Evolutionary conservation across 208 protist genomes (phyloP).

Genomic region (Angomonas desouzai): DNA sequence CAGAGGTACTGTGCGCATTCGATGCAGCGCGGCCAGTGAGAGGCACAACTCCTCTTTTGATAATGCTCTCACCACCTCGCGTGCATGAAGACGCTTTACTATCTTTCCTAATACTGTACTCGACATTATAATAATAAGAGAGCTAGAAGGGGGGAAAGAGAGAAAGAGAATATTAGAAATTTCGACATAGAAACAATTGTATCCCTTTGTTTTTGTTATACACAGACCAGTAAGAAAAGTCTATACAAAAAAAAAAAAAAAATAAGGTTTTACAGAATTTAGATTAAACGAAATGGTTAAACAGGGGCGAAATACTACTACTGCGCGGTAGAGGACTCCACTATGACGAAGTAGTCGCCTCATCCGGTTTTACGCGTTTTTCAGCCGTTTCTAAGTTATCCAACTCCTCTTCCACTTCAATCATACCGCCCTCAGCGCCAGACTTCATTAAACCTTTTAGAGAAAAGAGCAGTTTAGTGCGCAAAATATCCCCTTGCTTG

Average conservation of each 20-base stretch:
- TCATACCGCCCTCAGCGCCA: slow-evolving; percentile 33
- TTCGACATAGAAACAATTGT: no score
- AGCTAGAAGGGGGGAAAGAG: slow-evolving; percentile 7
- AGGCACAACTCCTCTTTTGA: slow-evolving; percentile 60
- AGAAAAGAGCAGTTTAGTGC: slow-evolving; percentile 66
- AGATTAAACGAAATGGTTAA: background rate
- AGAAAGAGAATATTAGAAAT: no score
- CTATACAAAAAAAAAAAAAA: background rate
- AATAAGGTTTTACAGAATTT: background rate
- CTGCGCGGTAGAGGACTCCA: no score
- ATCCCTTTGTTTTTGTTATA: no score
- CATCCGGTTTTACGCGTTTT: slow-evolving; percentile 18
- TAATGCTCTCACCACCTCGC: slow-evolving; percentile 17
- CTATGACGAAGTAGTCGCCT: background rate
- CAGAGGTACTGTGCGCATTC: slow-evolving; percentile 1
- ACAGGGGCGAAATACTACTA: background rate
- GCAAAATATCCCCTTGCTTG: slow-evolving; percentile 68
- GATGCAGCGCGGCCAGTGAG: slow-evolving; percentile 47
- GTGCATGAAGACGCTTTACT: slow-evolving; percentile 21
- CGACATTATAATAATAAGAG: slow-evolving; percentile 1
- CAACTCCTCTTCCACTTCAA: slow-evolving; percentile 32
- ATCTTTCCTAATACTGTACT: slow-evolving; percentile 7
- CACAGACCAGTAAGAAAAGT: no score
- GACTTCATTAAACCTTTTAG: slow-evolving; percentile 66
- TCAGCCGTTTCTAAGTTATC: background rate